Conservation (phyloP, 202 grass and related monocot species). For the Miscanthus sacchariflorus region DNA sequence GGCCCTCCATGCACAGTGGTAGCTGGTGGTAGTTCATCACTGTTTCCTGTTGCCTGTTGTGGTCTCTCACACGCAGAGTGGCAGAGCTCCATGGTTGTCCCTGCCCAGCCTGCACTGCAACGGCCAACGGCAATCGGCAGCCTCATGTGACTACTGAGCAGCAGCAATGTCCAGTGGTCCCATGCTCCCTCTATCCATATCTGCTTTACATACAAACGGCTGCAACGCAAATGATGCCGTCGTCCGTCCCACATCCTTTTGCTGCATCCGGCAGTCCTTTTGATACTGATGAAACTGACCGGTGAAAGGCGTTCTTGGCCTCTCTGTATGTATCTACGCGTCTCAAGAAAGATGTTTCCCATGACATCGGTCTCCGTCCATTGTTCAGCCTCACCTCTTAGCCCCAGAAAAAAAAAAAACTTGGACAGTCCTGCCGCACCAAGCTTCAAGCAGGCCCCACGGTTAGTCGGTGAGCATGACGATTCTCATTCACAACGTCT, state of each 20-base stretch:
- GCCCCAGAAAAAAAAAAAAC: too few species aligned
- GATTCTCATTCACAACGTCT: too few species aligned
- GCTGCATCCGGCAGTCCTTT: background rate
- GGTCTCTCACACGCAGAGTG: background rate
- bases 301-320: background rate
- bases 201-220: background rate
- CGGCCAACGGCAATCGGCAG: background rate
- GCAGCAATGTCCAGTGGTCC: background rate
- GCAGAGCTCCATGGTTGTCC: background rate
- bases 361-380: background rate
- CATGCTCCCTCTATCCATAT: background rate
- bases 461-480: background rate
- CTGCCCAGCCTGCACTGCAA: background rate
- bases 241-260: background rate
- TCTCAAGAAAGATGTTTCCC: conserved; percentile 30
- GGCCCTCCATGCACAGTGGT: background rate
- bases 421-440: too few species aligned
- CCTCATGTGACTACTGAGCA: background rate
- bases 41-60: background rate
- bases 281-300: background rate
- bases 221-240: background rate
- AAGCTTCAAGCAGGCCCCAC: too few species aligned
- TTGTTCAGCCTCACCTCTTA: background rate
- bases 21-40: background rate
- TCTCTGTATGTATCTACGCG: background rate